phyloP scores from a whole-genome alignment of 2,329 filamentous ascomycete genomes.

The Emmonsia crescens region DNA sequence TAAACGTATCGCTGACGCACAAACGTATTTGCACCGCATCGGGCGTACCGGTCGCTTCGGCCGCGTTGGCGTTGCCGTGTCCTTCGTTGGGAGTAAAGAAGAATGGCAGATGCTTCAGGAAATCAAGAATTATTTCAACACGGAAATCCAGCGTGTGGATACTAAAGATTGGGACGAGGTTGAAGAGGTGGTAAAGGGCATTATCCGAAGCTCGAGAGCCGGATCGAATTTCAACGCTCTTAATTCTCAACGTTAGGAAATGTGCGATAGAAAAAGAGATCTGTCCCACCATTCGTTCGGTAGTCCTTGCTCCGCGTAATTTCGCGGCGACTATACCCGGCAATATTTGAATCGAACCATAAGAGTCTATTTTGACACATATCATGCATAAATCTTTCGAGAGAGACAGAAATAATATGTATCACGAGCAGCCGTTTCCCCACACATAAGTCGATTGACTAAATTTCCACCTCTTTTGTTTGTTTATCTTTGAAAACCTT shows the following conservation, averaged over 20 bases:
- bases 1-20: constrained; percentile 66
- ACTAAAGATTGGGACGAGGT: constrained; percentile 85
- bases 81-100: constrained; percentile 77
- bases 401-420: background rate
- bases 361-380: background rate
- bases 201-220: constrained; percentile 50
- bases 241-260: background rate
- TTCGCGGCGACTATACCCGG: background rate
- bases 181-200: constrained; percentile 68
- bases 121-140: constrained; percentile 72
- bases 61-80: constrained; percentile 89
- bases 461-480: background rate
- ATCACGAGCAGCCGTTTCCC: background rate
- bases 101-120: constrained; percentile 68
- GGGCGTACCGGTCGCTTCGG: constrained; percentile 94
- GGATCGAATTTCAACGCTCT: constrained; percentile 25
- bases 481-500: background rate
- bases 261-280: background rate
- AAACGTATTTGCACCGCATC: constrained; percentile 97
- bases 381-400: background rate
- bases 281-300: background rate
- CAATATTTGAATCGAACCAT: background rate
- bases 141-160: constrained; percentile 69
- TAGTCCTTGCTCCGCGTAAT: background rate
- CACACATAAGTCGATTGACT: background rate